Conservation (phyloP, 2,329 filamentous ascomycete species). For the Talaromyces sp. region DNA sequence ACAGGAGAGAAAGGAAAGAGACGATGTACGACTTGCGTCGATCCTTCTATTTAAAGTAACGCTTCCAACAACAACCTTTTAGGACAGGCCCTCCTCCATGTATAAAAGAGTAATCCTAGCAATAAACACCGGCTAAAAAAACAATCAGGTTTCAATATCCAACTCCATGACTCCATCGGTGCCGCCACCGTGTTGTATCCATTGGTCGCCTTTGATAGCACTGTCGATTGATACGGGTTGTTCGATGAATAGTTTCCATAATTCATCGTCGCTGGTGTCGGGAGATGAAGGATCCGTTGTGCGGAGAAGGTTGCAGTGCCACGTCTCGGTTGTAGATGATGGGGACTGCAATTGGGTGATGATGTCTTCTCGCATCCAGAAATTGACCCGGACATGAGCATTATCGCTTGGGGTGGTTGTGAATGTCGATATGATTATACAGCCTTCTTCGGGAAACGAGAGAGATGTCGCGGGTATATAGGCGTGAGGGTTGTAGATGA, state of each 20-base stretch:
- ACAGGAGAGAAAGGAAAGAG: neutral
- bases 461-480: neutral
- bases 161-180: conserved; percentile 2
- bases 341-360: conserved; percentile 5
- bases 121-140: neutral
- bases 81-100: neutral
- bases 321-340: neutral
- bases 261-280: neutral
- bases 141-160: neutral
- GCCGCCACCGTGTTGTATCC: neutral
- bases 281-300: neutral
- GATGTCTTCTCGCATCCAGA: conserved; percentile 18
- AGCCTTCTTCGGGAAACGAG: conserved; percentile 11
- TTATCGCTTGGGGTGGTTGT: neutral
- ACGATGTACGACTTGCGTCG: neutral
- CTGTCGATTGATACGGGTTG: neutral
- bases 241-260: conserved; percentile 6
- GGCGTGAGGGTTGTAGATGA: conserved; percentile 3
- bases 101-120: neutral
- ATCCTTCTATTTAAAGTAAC: conserved; percentile 4
- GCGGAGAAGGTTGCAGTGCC: conserved; percentile 7
- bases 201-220: neutral
- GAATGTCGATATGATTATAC: conserved; percentile 14
- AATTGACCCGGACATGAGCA: neutral
- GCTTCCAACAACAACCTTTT: neutral